These are phyloP conservation scores for Liriodendron chinense DNA, from an alignment of 164 flowering plant genomes.

Conservation along the genomic window DNA sequence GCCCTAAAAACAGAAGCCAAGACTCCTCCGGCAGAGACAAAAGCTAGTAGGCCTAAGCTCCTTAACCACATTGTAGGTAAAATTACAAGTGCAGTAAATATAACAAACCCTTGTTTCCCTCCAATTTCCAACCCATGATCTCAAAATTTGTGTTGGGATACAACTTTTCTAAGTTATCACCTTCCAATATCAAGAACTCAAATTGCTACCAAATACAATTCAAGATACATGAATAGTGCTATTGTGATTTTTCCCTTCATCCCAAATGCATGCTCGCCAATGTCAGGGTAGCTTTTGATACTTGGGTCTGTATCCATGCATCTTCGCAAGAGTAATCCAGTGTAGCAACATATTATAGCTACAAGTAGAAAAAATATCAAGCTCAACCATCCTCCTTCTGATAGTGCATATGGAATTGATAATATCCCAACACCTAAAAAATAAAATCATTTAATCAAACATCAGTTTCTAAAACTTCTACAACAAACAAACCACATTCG, in stretches of 20 bases:
- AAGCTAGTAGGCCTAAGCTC: constrained; percentile 45
- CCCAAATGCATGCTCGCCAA: constrained; percentile 73
- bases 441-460: not conserved
- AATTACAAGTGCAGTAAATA: constrained; percentile 53
- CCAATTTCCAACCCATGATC: constrained; percentile 6
- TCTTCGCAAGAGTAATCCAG: constrained; percentile 45
- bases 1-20: constrained; percentile 47
- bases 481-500: too few relatives aligned
- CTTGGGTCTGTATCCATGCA: constrained; percentile 48
- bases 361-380: constrained; percentile 36
- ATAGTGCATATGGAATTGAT: constrained; percentile 64
- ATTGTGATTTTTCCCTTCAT: constrained; percentile 43
- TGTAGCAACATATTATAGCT: constrained; percentile 49
- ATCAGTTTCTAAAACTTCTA: too few relatives aligned
- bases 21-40: constrained; percentile 75
- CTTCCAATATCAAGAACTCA: constrained; percentile 73
- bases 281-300: constrained; percentile 57
- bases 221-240: constrained; percentile 46
- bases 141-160: constrained; percentile 35
- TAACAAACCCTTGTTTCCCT: constrained; percentile 31
- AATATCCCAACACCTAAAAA: constrained; percentile 68
- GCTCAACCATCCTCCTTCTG: constrained; percentile 69
- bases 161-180: constrained; percentile 65
- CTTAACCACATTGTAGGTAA: constrained; percentile 64
- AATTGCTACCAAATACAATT: constrained; percentile 62